Evolutionary conservation across 2,329 filamentous ascomycete species (phyloP).

Genomic region (Exophiala sideris): DNA sequence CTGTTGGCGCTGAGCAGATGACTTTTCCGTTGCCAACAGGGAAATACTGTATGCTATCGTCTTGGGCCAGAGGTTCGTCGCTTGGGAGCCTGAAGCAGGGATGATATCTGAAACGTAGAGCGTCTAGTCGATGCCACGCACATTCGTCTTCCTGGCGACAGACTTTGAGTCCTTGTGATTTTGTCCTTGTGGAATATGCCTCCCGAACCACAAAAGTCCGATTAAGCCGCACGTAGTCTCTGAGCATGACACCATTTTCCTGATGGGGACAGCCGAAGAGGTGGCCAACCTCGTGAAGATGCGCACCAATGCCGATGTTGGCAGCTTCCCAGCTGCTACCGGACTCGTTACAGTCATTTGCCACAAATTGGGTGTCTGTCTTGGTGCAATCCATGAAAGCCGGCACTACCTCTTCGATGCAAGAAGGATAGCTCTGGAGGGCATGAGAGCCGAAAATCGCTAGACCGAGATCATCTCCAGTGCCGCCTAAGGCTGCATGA

Average conservation of each 20-base stretch:
- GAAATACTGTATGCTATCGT: constrained; percentile 82
- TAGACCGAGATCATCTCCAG: constrained; percentile 69
- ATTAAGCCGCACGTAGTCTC: constrained; percentile 81
- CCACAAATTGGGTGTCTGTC: constrained; percentile 74
- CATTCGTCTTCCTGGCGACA: constrained; percentile 79
- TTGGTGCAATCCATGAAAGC: constrained; percentile 88
- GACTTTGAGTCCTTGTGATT: constrained; percentile 70
- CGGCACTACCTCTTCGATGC: constrained; percentile 83
- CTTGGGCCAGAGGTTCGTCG: constrained; percentile 60
- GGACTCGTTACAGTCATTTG: constrained; percentile 81
- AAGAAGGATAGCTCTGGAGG: constrained; percentile 84
- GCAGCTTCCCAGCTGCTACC: constrained; percentile 95
- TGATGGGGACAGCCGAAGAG: constrained; percentile 87
- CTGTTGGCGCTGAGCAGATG: constrained; percentile 73
- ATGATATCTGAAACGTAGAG: constrained; percentile 82
- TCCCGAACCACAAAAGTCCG: constrained; percentile 78
- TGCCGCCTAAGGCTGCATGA: constrained; percentile 75
- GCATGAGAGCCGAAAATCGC: constrained; percentile 91
- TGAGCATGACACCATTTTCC: constrained; percentile 85
- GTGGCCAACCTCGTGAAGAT: constrained; percentile 87
- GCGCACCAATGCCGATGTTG: constrained; percentile 88
- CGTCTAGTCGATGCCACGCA: constrained; percentile 85
- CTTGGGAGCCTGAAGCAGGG: constrained; percentile 82
- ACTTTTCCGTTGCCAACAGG: constrained; percentile 74
- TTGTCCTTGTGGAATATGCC: constrained; percentile 81